A percentile compares a stretch with the other conserved stretches of the same genome.
phyloP scores from a whole-genome alignment of 768 basidiomycete species.

The Pisolithus sp. region DNA sequence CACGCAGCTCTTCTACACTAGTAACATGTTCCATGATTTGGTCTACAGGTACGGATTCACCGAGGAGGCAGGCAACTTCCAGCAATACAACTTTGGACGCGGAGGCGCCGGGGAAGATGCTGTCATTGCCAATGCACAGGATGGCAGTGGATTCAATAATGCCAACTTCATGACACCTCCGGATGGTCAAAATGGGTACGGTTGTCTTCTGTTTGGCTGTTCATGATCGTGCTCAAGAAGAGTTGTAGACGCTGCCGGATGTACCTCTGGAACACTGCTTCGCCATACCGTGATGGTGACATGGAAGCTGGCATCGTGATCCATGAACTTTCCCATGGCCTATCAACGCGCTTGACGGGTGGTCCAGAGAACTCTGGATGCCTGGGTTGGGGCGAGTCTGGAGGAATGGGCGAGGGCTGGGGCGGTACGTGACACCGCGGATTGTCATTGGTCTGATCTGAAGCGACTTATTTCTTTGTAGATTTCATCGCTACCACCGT shows the following conservation, averaged over 20 bases:
- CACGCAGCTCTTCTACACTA: constrained; percentile 85
- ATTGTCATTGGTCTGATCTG: background rate
- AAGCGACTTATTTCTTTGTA: constrained; percentile 6
- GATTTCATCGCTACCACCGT: constrained; percentile 87
- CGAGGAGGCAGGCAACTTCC: constrained; percentile 92
- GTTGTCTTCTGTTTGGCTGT: background rate
- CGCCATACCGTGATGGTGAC: constrained; percentile 91
- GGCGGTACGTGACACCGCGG: constrained; percentile 43
- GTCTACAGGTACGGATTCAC: constrained; percentile 91
- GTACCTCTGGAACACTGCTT: constrained; percentile 92
- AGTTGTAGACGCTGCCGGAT: constrained; percentile 67
- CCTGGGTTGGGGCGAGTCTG: constrained; percentile 92
- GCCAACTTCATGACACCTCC: constrained; percentile 89
- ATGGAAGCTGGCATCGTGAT: constrained; percentile 97
- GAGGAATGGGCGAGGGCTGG: constrained; percentile 99
- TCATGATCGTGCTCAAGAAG: background rate
- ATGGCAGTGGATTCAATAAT: constrained; percentile 89
- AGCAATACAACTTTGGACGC: constrained; percentile 91
- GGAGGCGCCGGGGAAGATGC: constrained; percentile 85
- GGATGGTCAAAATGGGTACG: constrained; percentile 70
- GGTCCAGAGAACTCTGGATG: constrained; percentile 90
- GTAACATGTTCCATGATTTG: constrained; percentile 75
- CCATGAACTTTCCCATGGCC: constrained; percentile 82
- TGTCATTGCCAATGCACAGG: constrained; percentile 93
- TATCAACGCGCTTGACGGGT: constrained; percentile 91